A percentile compares a stretch with the other conserved stretches of the same genome.
Conservation (phyloP, 106 monocot genomes). For the Dioscorea alata region DNA sequence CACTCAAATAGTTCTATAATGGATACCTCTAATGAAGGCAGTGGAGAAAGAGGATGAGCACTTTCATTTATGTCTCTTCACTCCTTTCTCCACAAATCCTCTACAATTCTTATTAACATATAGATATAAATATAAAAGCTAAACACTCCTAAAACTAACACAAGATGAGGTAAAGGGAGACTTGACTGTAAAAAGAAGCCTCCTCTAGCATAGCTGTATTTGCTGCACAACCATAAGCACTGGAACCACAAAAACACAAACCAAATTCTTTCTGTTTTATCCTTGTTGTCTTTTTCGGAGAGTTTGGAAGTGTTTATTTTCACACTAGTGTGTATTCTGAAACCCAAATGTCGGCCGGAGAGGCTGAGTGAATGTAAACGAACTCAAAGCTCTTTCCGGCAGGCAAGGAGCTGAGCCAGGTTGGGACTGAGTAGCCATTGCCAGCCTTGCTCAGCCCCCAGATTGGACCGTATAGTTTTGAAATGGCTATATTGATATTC, state of each 20-base stretch:
- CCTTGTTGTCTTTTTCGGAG: not conserved
- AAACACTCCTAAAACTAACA: slow-evolving; percentile 3
- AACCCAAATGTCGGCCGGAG: slow-evolving; percentile 42
- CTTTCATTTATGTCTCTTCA: slow-evolving; percentile 39
- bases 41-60: slow-evolving; percentile 75
- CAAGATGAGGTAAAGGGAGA: slow-evolving; percentile 10
- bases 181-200: slow-evolving; percentile 13
- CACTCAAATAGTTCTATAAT: no score
- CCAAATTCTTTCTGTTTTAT: not conserved
- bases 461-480: slow-evolving; percentile 52
- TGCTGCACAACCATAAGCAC: not conserved
- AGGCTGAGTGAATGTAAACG: slow-evolving; percentile 60
- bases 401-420: slow-evolving; percentile 44
- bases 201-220: not conserved
- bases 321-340: slow-evolving; percentile 43
- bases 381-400: slow-evolving; percentile 68
- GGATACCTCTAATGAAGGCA: not conserved
- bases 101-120: slow-evolving; percentile 6
- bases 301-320: not conserved
- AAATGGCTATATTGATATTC: slow-evolving; percentile 33
- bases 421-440: slow-evolving; percentile 43
- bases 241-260: not conserved
- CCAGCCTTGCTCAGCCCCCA: slow-evolving; percentile 52
- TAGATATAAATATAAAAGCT: no score
- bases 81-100: slow-evolving; percentile 45